A percentile compares a stretch with the other conserved stretches of the same genome.
phyloP scores from a whole-genome alignment of 768 basidiomycete genomes.

The Amanita phalloides region DNA sequence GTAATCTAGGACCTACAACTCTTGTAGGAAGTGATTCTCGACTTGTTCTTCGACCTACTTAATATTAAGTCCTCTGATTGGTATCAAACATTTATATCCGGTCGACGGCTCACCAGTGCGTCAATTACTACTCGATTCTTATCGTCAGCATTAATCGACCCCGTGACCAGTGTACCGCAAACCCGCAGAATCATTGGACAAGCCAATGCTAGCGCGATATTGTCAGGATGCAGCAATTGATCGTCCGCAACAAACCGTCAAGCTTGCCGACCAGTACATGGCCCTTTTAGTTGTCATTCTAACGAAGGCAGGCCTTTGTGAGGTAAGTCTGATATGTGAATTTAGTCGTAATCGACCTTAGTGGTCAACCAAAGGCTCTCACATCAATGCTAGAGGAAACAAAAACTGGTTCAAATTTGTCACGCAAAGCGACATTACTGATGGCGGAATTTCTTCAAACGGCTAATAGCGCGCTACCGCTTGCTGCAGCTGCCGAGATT shows the following conservation, averaged over 20 bases:
- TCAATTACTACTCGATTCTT: not conserved
- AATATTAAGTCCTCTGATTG: slow-evolving; percentile 90
- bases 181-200: slow-evolving; percentile 17
- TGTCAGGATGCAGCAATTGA: slow-evolving; percentile 27
- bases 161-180: slow-evolving; percentile 50
- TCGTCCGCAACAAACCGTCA: slow-evolving; percentile 45
- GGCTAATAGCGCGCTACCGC: slow-evolving; percentile 78
- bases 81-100: slow-evolving; percentile 88
- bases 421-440: slow-evolving; percentile 82
- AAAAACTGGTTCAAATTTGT: slow-evolving; percentile 57
- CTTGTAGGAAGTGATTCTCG: slow-evolving; percentile 76
- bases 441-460: slow-evolving; percentile 88
- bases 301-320: slow-evolving; percentile 77
- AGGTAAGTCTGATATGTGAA: slow-evolving; percentile 38
- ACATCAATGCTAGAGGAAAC: slow-evolving; percentile 79
- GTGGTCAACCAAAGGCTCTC: slow-evolving; percentile 47
- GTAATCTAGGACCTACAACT: not conserved
- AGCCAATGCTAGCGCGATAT: slow-evolving; percentile 18
- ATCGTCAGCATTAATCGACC: not conserved
- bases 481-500: slow-evolving; percentile 70
- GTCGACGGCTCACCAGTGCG: slow-evolving; percentile 79
- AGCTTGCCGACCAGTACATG: slow-evolving; percentile 88
- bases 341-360: not conserved
- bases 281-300: slow-evolving; percentile 78
- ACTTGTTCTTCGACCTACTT: slow-evolving; percentile 89